Evolutionary conservation across 148 eudicot genomes (phyloP).

Genomic region (Bassia scoparia): DNA sequence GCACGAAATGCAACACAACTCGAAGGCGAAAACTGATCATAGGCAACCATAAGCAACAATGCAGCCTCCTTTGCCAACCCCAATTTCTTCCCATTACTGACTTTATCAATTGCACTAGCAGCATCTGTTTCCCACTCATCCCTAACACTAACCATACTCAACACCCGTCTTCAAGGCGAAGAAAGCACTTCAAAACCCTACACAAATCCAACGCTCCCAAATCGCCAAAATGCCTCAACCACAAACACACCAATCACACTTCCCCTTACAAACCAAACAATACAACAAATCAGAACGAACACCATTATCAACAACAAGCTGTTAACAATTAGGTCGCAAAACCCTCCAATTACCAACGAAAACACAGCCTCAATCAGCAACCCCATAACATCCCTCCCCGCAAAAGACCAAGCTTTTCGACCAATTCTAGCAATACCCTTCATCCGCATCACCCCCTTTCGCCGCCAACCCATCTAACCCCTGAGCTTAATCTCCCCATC

Average conservation of each 20-base stretch:
- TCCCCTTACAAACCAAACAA: slow-evolving; percentile 39
- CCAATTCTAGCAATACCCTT: slow-evolving; percentile 28
- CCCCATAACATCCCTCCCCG: slow-evolving; percentile 57
- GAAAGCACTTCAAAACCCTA: slow-evolving; percentile 57
- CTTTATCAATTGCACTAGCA: slow-evolving; percentile 40
- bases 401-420: slow-evolving; percentile 46
- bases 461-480: slow-evolving; percentile 24
- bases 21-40: slow-evolving; percentile 60
- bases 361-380: slow-evolving; percentile 58
- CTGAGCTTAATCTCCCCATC: slow-evolving; percentile 12
- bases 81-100: slow-evolving; percentile 32
- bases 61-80: slow-evolving; percentile 60
- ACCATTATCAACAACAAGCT: slow-evolving; percentile 43
- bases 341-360: slow-evolving; percentile 48
- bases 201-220: slow-evolving; percentile 43
- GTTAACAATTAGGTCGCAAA: slow-evolving; percentile 44
- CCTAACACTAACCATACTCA: slow-evolving; percentile 52
- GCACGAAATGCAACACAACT: slow-evolving; percentile 73
- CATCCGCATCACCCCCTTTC: slow-evolving; percentile 17
- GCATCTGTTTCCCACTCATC: slow-evolving; percentile 76
- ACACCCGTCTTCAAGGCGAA: slow-evolving; percentile 36
- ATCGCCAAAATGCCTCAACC: slow-evolving; percentile 51
- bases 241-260: slow-evolving; percentile 60
- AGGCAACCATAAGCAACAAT: slow-evolving; percentile 64
- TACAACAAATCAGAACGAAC: slow-evolving; percentile 37